Evolutionary conservation across 1,284 basidiomycete genomes (phyloP).

Genomic region (Coniferiporia weirii): DNA sequence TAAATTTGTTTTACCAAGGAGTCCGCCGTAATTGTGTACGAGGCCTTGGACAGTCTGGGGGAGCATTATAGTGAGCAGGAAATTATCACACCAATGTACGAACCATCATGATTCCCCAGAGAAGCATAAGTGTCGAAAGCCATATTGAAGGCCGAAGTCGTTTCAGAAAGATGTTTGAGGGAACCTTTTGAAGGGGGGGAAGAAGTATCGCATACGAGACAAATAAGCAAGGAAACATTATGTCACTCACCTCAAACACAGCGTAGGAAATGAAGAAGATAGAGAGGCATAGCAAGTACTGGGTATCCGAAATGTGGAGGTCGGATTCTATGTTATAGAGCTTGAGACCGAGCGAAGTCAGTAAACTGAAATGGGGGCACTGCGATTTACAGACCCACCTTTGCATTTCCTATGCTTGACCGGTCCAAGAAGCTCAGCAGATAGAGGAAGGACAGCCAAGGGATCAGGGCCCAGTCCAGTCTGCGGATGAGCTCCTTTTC

Average conservation of each 20-base stretch:
- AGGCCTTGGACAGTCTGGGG: constrained; percentile 62
- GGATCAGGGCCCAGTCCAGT: constrained; percentile 58
- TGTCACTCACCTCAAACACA: constrained; percentile 46
- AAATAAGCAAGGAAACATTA: constrained; percentile 11
- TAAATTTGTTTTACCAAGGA: constrained; percentile 48
- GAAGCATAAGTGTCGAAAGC: constrained; percentile 58
- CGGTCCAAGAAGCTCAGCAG: constrained; percentile 73
- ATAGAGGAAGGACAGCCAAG: constrained; percentile 70
- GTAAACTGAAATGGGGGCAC: neutral
- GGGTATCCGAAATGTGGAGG: constrained; percentile 53
- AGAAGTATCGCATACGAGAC: neutral
- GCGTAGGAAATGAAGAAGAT: constrained; percentile 63
- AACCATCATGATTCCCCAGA: constrained; percentile 73
- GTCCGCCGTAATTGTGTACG: constrained; percentile 56
- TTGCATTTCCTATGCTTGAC: constrained; percentile 78
- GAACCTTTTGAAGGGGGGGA: constrained; percentile 36
- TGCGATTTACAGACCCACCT: constrained; percentile 33
- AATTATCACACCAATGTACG: constrained; percentile 17
- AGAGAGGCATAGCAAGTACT: constrained; percentile 62
- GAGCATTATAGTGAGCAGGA: neutral
- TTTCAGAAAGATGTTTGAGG: constrained; percentile 68
- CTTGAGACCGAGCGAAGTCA: constrained; percentile 26
- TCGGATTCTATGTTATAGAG: constrained; percentile 50
- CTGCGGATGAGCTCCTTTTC: constrained; percentile 62
- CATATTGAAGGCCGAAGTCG: constrained; percentile 62